phyloP scores from a whole-genome alignment of 2,329 filamentous ascomycete species.

The Incumbomyces lentus region DNA sequence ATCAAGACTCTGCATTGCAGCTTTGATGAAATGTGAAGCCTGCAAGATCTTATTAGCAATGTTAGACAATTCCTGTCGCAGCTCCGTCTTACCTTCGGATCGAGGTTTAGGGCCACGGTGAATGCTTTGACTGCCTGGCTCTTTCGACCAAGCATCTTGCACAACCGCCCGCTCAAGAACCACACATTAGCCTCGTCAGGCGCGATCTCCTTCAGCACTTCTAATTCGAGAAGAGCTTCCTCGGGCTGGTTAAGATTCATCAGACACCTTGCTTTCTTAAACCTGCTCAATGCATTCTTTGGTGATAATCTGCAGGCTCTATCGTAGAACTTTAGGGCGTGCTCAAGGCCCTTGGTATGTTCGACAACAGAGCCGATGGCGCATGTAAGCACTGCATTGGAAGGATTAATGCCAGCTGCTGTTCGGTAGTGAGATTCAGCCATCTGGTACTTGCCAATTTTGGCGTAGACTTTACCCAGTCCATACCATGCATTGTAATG shows the following conservation, averaged over 20 bases:
- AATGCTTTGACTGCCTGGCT: conserved; percentile 82
- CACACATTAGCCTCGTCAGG: conserved; percentile 94
- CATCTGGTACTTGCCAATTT: conserved; percentile 80
- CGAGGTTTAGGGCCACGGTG: conserved; percentile 86
- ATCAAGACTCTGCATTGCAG: conserved; percentile 86
- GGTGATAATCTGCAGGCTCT: conserved; percentile 76
- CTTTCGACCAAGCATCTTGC: conserved; percentile 49
- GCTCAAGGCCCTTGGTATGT: conserved; percentile 70
- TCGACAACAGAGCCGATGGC: conserved; percentile 86
- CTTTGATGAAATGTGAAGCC: conserved; percentile 91
- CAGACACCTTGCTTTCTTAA: conserved; percentile 83
- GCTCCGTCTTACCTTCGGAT: conserved; percentile 67
- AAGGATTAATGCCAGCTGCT: conserved; percentile 81
- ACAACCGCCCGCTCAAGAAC: conserved; percentile 67
- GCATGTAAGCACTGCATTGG: conserved; percentile 83
- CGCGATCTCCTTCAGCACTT: conserved; percentile 79
- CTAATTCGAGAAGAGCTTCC: conserved; percentile 68
- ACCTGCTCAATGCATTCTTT: conserved; percentile 68
- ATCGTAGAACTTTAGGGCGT: conserved; percentile 70
- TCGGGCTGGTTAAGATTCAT: conserved; percentile 62
- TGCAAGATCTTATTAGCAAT: conserved; percentile 30
- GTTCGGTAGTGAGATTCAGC: conserved; percentile 85
- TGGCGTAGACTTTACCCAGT: conserved; percentile 69
- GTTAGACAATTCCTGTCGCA: background rate
- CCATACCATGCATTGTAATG: conserved; percentile 99